Evolutionary conservation across 2,329 filamentous ascomycete species (phyloP).

Genomic region (Pseudopyricularia cyperi): DNA sequence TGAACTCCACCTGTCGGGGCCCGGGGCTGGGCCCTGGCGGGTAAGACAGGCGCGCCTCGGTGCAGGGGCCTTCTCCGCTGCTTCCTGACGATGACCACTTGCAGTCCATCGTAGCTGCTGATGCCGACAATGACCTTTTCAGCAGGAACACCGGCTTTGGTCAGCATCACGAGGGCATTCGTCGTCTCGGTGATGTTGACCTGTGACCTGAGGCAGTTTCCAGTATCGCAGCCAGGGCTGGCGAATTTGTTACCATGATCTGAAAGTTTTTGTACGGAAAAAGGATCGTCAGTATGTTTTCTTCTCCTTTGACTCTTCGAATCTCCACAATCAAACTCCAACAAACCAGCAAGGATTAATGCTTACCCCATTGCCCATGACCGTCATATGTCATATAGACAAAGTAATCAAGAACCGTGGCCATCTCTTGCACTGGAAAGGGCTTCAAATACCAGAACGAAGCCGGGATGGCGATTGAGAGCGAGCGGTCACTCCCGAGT

Average conservation of each 20-base stretch:
- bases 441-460: slow-evolving; percentile 19
- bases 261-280: too few species aligned
- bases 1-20: too few species aligned
- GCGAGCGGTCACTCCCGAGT: slow-evolving; percentile 8
- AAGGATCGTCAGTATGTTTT: too few species aligned
- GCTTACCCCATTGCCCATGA: slow-evolving; percentile 24
- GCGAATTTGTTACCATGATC: not conserved
- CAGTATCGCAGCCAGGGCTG: slow-evolving; percentile 11
- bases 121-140: slow-evolving; percentile 20
- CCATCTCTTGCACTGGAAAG: slow-evolving; percentile 17
- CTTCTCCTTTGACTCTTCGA: too few species aligned
- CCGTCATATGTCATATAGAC: slow-evolving; percentile 21
- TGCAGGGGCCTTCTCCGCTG: too few species aligned
- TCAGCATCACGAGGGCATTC: slow-evolving; percentile 13
- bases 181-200: slow-evolving; percentile 20
- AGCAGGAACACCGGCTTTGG: slow-evolving; percentile 21
- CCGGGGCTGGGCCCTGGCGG: too few species aligned
- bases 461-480: slow-evolving; percentile 14
- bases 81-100: too few species aligned
- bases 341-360: too few species aligned
- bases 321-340: too few species aligned
- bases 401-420: slow-evolving; percentile 17
- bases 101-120: slow-evolving; percentile 22
- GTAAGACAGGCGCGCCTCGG: too few species aligned
- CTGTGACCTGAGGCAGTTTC: slow-evolving; percentile 20